Conservation (phyloP, 805 yeast species). For the Metschnikowia peoriensis region DNA sequence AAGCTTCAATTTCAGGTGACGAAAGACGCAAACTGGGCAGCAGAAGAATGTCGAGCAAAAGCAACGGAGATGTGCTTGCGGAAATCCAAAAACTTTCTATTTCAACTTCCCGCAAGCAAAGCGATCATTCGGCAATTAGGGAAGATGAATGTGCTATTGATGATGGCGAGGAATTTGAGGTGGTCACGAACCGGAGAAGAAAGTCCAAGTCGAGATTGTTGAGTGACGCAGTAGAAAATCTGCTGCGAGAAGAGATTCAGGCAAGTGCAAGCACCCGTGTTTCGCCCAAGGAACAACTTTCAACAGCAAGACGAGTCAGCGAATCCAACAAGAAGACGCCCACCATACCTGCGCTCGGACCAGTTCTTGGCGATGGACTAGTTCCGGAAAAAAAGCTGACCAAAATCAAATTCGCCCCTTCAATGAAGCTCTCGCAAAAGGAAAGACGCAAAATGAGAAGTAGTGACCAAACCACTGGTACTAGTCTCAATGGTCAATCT, state of each 20-base stretch:
- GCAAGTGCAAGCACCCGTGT: not conserved
- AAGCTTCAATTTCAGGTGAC: conserved; percentile 10
- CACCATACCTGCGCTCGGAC: not conserved
- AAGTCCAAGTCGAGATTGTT: conserved; percentile 11
- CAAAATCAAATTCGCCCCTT: conserved; percentile 36
- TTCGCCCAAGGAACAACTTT: not conserved
- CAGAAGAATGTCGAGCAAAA: conserved; percentile 24
- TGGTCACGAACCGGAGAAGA: conserved; percentile 24
- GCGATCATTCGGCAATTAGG: not conserved
- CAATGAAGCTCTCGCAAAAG: conserved; percentile 54
- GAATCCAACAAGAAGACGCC: not conserved
- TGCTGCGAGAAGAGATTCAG: not conserved
- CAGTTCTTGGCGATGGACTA: conserved; percentile 11
- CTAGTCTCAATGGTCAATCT: not conserved
- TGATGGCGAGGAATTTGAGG: conserved; percentile 27
- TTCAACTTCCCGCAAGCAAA: conserved; percentile 3
- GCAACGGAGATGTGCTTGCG: conserved; percentile 19
- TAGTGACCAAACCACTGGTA: not conserved
- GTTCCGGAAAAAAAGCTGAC: conserved; percentile 17
- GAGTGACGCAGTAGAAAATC: not conserved
- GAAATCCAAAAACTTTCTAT: conserved; percentile 27
- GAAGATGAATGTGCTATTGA: conserved; percentile 20
- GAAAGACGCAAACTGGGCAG: conserved; percentile 23
- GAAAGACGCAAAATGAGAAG: conserved; percentile 48
- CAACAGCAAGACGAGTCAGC: not conserved